Conservation (phyloP, 2,329 filamentous ascomycete species). For the Dryadomyces quercivorus region DNA sequence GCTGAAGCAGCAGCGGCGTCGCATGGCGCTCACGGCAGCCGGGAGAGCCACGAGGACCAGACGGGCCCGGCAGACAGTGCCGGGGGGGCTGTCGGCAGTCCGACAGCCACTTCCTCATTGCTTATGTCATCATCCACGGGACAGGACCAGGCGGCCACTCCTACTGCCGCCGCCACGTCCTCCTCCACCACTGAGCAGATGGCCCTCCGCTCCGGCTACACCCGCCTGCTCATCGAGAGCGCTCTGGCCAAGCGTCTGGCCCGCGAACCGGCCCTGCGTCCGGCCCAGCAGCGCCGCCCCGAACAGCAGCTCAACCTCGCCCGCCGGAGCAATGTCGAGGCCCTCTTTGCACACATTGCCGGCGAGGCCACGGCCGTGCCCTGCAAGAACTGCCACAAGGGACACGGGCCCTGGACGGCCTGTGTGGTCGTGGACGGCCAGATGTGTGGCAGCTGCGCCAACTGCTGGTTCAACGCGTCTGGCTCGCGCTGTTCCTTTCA, state of each 20-base stretch:
- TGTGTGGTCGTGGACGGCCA: conserved; percentile 48
- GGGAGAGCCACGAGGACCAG: too few species aligned
- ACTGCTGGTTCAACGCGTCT: conserved; percentile 53
- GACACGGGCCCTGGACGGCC: conserved; percentile 45
- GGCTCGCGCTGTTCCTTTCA: conserved; percentile 48
- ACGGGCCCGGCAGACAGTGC: too few species aligned
- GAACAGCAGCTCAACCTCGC: conserved; percentile 42
- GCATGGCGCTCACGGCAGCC: conserved; percentile 1
- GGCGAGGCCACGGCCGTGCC: conserved; percentile 33
- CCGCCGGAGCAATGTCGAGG: conserved; percentile 48
- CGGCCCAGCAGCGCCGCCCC: conserved; percentile 38
- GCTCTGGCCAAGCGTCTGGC: conserved; percentile 42
- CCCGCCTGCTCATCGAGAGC: conserved; percentile 36
- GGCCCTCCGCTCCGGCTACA: conserved; percentile 34
- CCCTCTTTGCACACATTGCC: conserved; percentile 43
- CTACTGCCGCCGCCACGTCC: conserved; percentile 11
- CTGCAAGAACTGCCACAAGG: conserved; percentile 49
- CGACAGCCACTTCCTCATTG: too few species aligned
- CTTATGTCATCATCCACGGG: too few species aligned
- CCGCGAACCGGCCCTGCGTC: conserved; percentile 33
- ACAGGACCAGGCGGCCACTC: conserved; percentile 7
- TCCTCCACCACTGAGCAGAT: conserved; percentile 31
- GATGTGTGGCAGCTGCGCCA: conserved; percentile 50
- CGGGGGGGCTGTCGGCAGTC: too few species aligned
- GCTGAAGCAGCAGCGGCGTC: not conserved